A percentile compares a stretch with the other conserved stretches of the same genome.
Conservation (phyloP, 306 rosid species). For the Lithocarpus polystachyus region DNA sequence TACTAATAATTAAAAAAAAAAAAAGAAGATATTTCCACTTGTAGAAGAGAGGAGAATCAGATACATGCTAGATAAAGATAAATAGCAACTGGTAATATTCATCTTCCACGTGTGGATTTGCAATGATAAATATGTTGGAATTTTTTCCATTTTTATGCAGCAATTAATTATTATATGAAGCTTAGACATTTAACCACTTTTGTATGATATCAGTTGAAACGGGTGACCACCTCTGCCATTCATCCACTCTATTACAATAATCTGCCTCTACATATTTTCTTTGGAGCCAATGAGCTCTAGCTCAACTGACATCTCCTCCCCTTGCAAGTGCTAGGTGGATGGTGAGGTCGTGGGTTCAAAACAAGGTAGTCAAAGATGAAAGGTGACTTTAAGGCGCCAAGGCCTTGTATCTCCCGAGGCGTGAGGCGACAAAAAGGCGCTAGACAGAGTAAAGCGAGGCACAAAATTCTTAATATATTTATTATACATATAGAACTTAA, state of each 20-base stretch:
- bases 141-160: background rate
- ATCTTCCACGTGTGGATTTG: background rate
- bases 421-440: too few relatives aligned
- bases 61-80: background rate
- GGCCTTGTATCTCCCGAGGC: too few relatives aligned
- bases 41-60: background rate
- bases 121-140: background rate
- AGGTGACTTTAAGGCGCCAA: too few relatives aligned
- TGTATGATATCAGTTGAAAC: background rate
- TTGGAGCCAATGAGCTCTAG: background rate
- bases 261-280: background rate
- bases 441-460: too few relatives aligned
- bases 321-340: too few relatives aligned
- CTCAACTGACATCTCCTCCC: too few relatives aligned
- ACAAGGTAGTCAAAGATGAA: too few relatives aligned
- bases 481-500: too few relatives aligned
- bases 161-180: background rate
- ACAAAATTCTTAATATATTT: too few relatives aligned
- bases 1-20: too few relatives aligned
- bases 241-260: background rate
- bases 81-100: background rate
- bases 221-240: background rate
- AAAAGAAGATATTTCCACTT: too few relatives aligned
- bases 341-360: too few relatives aligned
- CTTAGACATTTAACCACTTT: background rate